Conservation (phyloP, 129 eudicot genomes). For the Pittosporum tobira region DNA sequence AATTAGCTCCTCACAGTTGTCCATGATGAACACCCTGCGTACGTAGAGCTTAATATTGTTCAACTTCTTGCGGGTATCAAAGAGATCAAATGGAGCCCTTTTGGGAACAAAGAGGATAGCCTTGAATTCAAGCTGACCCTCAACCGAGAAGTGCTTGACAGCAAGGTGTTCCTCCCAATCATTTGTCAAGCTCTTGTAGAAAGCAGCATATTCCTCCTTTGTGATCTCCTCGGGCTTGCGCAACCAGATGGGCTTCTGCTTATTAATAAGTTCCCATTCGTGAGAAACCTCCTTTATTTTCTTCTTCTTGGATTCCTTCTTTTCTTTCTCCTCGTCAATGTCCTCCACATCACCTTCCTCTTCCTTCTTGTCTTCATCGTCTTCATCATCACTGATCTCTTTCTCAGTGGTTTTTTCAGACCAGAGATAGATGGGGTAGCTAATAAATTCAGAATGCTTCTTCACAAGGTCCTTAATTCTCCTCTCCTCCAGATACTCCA, state of each 20-base stretch:
- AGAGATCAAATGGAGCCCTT: conserved; percentile 77
- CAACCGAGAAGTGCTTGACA: conserved; percentile 85
- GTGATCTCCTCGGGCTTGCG: conserved; percentile 84
- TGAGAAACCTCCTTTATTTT: conserved; percentile 81
- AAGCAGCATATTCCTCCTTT: conserved; percentile 78
- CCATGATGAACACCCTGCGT: conserved; percentile 84
- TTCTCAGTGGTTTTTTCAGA: conserved; percentile 81
- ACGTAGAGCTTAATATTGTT: conserved; percentile 89
- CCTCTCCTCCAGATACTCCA: conserved; percentile 84
- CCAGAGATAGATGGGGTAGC: conserved; percentile 87
- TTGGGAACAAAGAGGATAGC: conserved; percentile 74
- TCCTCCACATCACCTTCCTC: conserved; percentile 80
- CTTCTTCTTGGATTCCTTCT: conserved; percentile 60
- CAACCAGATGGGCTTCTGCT: conserved; percentile 90
- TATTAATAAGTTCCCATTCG: conserved; percentile 80
- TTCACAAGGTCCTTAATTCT: conserved; percentile 84
- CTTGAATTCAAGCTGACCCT: conserved; percentile 80
- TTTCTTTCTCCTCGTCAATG: conserved; percentile 65
- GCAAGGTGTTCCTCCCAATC: conserved; percentile 94
- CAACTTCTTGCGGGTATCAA: conserved; percentile 72
- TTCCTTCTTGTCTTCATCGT: conserved; percentile 68
- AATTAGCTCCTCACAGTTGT: conserved; percentile 77
- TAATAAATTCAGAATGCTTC: conserved; percentile 85
- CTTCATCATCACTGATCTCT: conserved; percentile 90
- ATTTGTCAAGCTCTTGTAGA: conserved; percentile 83